A percentile compares a stretch with the other conserved stretches of the same genome.
phyloP scores from a whole-genome alignment of 331 rosid genomes.

The Malus hybrid region DNA sequence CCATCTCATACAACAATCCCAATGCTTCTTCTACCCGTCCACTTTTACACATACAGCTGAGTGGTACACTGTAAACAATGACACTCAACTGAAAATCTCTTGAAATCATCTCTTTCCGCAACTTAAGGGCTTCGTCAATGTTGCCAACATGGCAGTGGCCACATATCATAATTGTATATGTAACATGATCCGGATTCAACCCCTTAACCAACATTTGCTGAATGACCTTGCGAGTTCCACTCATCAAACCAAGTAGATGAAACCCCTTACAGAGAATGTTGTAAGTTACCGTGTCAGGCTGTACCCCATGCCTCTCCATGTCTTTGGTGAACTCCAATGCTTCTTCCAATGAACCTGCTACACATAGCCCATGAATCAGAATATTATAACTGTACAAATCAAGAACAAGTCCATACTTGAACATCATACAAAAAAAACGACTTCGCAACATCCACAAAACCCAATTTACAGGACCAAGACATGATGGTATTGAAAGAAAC shows the following conservation, averaged over 20 bases:
- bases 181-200: constrained; percentile 32
- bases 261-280: constrained; percentile 47
- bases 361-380: constrained; percentile 48
- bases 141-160: constrained; percentile 41
- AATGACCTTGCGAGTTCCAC: constrained; percentile 31
- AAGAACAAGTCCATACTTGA: constrained; percentile 41
- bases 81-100: constrained; percentile 31
- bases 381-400: constrained; percentile 52
- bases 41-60: constrained; percentile 43
- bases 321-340: constrained; percentile 38
- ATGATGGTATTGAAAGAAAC: constrained; percentile 44
- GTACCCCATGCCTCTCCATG: constrained; percentile 45
- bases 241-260: constrained; percentile 41
- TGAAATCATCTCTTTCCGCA: constrained; percentile 36
- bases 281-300: constrained; percentile 35
- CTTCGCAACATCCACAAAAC: constrained; percentile 35
- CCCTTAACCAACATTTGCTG: constrained; percentile 38
- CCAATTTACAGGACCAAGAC: constrained; percentile 37
- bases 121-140: constrained; percentile 38
- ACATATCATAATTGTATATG: constrained; percentile 39
- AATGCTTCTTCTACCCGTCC: constrained; percentile 35
- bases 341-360: constrained; percentile 52
- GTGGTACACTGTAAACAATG: constrained; percentile 30
- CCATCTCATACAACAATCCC: constrained; percentile 37
- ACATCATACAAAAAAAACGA: constrained; percentile 39